Conservation (phyloP, 345 rosid species). For the Dipteronia sinensis region DNA sequence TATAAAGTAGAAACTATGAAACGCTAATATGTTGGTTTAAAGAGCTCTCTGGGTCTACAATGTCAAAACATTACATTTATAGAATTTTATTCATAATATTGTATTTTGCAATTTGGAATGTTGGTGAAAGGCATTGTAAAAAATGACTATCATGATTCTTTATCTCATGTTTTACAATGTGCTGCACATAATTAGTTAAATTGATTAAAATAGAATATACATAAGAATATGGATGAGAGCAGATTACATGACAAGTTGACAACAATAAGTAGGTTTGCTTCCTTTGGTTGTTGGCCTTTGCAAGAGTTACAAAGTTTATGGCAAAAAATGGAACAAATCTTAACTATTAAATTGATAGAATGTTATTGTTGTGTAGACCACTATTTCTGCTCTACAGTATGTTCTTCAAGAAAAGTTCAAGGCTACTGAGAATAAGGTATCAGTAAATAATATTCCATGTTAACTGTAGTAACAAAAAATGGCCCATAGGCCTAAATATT, state of each 20-base stretch:
- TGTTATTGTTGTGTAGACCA: slow-evolving; percentile 43
- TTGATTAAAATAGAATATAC: background rate
- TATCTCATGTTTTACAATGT: background rate
- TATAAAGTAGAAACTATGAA: background rate
- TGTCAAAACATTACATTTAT: background rate
- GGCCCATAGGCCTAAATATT: too few relatives aligned
- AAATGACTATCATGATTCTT: background rate
- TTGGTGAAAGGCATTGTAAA: background rate
- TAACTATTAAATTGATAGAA: too few relatives aligned
- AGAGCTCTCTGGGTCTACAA: background rate
- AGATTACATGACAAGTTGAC: background rate
- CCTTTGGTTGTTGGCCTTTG: background rate
- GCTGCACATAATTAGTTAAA: background rate
- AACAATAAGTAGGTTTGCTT: background rate
- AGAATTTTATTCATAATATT: background rate
- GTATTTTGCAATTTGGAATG: background rate
- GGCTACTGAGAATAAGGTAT: slow-evolving; percentile 92
- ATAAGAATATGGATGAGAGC: background rate
- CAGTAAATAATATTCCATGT: background rate
- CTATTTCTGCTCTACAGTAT: slow-evolving; percentile 80
- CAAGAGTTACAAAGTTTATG: background rate
- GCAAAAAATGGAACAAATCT: too few relatives aligned
- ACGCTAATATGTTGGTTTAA: background rate
- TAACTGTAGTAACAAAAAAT: too few relatives aligned
- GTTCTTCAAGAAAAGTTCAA: slow-evolving; percentile 94